Percentiles rank a stretch among this genome's conserved stretches.
Evolutionary conservation across 164 flowering plant species (phyloP).

Genomic region (Berberis thunbergii): DNA sequence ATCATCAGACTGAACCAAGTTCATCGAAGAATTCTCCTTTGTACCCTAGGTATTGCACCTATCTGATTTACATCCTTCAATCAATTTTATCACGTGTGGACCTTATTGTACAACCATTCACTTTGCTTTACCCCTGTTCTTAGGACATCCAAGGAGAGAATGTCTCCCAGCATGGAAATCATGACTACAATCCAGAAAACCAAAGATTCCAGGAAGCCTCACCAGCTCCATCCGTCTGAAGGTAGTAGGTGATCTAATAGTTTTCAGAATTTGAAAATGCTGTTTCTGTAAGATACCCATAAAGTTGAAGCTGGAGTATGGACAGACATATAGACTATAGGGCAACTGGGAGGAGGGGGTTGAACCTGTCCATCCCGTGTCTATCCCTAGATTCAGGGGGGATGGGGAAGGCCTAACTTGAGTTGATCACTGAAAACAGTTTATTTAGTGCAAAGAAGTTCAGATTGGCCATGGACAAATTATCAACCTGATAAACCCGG

Average conservation of each 20-base stretch:
- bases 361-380: no score
- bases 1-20: slow-evolving; percentile 11
- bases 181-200: slow-evolving; percentile 7
- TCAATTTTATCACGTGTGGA: background rate
- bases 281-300: background rate
- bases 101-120: background rate
- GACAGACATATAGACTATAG: background rate
- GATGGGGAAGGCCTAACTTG: no score
- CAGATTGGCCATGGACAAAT: no score
- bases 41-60: slow-evolving; percentile 19
- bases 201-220: slow-evolving; percentile 8
- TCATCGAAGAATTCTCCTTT: slow-evolving; percentile 8
- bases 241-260: slow-evolving; percentile 14
- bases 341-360: no score
- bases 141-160: slow-evolving; percentile 22
- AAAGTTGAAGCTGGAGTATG: slow-evolving; percentile 7
- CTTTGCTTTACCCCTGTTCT: slow-evolving; percentile 8
- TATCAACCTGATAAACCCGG: no score
- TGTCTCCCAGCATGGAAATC: background rate
- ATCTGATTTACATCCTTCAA: background rate
- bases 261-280: background rate
- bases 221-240: slow-evolving; percentile 11
- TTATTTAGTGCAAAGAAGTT: no score
- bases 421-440: no score
- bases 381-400: no score